Conservation (phyloP, 176 grass and related monocot species). For the Calamus simplicifolius region DNA sequence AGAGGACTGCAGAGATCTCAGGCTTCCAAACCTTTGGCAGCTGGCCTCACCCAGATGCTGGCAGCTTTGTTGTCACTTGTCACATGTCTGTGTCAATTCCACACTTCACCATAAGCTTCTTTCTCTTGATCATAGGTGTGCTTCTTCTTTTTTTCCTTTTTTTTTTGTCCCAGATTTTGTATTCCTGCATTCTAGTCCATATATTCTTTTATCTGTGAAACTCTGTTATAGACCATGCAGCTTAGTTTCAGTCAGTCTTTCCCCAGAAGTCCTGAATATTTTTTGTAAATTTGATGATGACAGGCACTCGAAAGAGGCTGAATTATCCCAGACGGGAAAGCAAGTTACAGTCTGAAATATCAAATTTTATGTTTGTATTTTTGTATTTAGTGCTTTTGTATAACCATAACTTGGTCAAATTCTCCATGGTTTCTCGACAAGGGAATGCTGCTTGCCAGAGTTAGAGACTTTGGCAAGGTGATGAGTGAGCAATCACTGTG, state of each 20-base stretch:
- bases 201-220: too few species aligned
- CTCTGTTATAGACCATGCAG: too few species aligned
- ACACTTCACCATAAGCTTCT: slow-evolving; percentile 64
- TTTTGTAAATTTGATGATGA: slow-evolving; percentile 27
- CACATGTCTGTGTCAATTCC: slow-evolving; percentile 39
- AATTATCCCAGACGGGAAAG: slow-evolving; percentile 62
- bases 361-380: too few species aligned
- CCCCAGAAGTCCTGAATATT: neutral
- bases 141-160: neutral
- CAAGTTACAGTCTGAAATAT: slow-evolving; percentile 11
- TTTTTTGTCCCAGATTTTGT: neutral
- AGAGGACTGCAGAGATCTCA: slow-evolving; percentile 31
- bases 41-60: slow-evolving; percentile 95
- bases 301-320: slow-evolving; percentile 62
- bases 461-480: neutral
- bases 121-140: slow-evolving; percentile 51
- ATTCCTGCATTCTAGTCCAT: too few species aligned
- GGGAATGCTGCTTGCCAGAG: neutral
- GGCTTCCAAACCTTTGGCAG: slow-evolving; percentile 74
- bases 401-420: neutral
- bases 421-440: slow-evolving; percentile 4
- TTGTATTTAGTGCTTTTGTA: too few species aligned
- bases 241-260: too few species aligned
- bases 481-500: too few species aligned
- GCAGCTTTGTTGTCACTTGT: slow-evolving; percentile 58